Percentiles rank a stretch among this genome's conserved stretches.
Conservation (phyloP, 164 flowering plant species). For the grape (Vitis vinifera) region ASM3070453v1 NC_081808.1:24463001-24463500, state of each 20-base stretch:
- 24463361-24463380: not conserved
- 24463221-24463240: not conserved
- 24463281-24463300: not conserved
- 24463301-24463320: not conserved
- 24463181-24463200: not conserved
- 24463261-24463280: not conserved
- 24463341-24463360: not conserved
- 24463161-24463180: not conserved
- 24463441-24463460: too few relatives aligned
- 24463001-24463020: constrained; percentile 40
- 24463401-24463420: too few relatives aligned
- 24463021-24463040: constrained; percentile 50
- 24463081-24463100: constrained; percentile 76
- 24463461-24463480: too few relatives aligned
- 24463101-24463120: constrained; percentile 63
- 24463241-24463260: not conserved
- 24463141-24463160: not conserved
- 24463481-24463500: too few relatives aligned
- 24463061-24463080: constrained; percentile 57
- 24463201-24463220: not conserved
- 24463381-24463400: not conserved
- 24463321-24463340: not conserved
- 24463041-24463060: constrained; percentile 46
- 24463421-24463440: too few relatives aligned
- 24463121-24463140: not conserved